A percentile compares a stretch with the other conserved stretches of the same genome.
Evolutionary conservation across 2,329 filamentous ascomycete genomes (phyloP).

Genomic region (Aspergillus sergii): DNA sequence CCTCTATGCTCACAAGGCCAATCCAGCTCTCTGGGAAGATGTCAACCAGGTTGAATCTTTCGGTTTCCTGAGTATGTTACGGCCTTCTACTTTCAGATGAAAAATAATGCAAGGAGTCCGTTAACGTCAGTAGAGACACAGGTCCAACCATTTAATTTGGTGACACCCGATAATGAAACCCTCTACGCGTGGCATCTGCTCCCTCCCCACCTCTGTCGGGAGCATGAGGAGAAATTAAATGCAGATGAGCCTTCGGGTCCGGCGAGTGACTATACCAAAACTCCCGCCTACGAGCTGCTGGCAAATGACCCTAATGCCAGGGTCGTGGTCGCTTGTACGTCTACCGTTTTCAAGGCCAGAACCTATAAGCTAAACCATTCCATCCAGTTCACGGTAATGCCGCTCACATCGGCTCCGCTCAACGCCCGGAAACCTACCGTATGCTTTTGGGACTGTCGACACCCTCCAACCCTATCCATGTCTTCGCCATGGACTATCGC

Average conservation of each 20-base stretch:
- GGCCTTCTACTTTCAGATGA: background rate
- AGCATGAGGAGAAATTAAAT: conserved; percentile 67
- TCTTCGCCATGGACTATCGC: conserved; percentile 88
- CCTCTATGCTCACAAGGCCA: conserved; percentile 80
- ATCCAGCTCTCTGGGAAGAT: conserved; percentile 71
- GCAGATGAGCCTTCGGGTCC: conserved; percentile 57
- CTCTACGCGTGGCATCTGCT: conserved; percentile 91
- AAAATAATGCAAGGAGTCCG: background rate
- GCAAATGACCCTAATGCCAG: conserved; percentile 53
- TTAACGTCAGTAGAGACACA: conserved; percentile 66
- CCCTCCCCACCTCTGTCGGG: conserved; percentile 73
- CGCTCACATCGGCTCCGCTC: conserved; percentile 78
- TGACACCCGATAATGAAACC: conserved; percentile 72
- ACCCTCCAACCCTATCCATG: conserved; percentile 65
- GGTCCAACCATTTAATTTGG: conserved; percentile 80
- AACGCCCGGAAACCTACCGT: conserved; percentile 77
- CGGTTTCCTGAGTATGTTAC: conserved; percentile 76
- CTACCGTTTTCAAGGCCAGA: background rate
- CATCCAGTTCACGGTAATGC: conserved; percentile 65
- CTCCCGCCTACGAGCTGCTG: conserved; percentile 54
- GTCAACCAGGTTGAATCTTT: conserved; percentile 76
- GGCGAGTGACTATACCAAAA: conserved; percentile 49
- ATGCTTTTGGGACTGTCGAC: conserved; percentile 71
- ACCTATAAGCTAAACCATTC: conserved; percentile 12
- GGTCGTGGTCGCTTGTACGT: conserved; percentile 59